A percentile compares a stretch with the other conserved stretches of the same genome.
Conservation (phyloP, 139 green algal genomes). For the Desmodesmus armatus region DNA sequence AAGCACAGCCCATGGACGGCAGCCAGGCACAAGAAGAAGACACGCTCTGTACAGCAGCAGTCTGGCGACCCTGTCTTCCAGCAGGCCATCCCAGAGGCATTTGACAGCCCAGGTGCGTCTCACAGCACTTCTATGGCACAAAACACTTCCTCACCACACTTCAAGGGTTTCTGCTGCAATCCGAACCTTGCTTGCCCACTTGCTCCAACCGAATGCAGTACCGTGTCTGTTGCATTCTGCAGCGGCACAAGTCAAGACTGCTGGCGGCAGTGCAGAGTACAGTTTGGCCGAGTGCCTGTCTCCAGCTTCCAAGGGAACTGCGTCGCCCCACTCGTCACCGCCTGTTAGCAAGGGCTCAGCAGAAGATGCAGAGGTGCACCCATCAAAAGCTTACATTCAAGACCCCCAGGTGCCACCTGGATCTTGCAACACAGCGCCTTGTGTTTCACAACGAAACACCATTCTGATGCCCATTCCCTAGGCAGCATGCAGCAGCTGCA, state of each 20-base stretch:
- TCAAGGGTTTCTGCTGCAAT: neutral
- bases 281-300: conserved; percentile 27
- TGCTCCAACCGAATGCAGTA: neutral
- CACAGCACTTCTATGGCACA: neutral
- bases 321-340: conserved; percentile 25
- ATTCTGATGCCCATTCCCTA: too few relatives aligned
- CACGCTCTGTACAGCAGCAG: conserved; percentile 12
- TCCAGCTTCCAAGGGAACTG: neutral
- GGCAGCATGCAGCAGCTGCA: too few relatives aligned
- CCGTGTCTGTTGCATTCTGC: neutral
- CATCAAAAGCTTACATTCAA: conserved; percentile 30
- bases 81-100: neutral
- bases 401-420: conserved; percentile 1
- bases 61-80: neutral
- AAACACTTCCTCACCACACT: neutral
- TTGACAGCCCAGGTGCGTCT: conserved; percentile 20
- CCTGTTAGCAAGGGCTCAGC: conserved; percentile 7
- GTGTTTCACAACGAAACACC: neutral
- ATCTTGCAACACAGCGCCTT: neutral
- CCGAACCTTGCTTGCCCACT: neutral
- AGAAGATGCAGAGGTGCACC: conserved; percentile 30
- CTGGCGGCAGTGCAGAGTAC: neutral
- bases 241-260: neutral
- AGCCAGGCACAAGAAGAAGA: conserved; percentile 41
- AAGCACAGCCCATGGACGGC: conserved; percentile 43